These are phyloP conservation scores for Colletotrichum destructivum DNA, from an alignment of 2,329 filamentous ascomycete species.

Conservation along the genomic window DNA sequence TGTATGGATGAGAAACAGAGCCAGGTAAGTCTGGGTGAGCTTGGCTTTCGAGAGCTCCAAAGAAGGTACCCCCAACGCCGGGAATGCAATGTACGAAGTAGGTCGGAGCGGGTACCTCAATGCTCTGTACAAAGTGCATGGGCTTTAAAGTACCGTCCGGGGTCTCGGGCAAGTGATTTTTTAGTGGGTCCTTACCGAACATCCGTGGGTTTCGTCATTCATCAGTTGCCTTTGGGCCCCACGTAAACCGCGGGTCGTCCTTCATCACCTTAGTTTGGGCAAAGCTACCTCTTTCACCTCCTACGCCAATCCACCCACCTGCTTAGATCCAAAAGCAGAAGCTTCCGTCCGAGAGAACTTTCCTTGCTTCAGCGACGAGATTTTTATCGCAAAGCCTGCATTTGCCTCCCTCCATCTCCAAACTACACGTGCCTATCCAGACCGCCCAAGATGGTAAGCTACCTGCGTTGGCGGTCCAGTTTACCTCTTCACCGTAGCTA, in stretches of 20 bases:
- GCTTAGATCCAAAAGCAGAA: slow-evolving; percentile 6
- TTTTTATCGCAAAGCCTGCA: background rate
- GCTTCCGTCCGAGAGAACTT: slow-evolving; percentile 8
- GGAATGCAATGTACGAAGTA: slow-evolving; percentile 1
- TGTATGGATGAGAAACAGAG: slow-evolving; percentile 6
- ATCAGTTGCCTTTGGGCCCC: slow-evolving; percentile 44
- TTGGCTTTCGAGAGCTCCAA: slow-evolving; percentile 25
- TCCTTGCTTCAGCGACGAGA: background rate
- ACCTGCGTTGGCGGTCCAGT: background rate
- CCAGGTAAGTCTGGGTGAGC: slow-evolving; percentile 23
- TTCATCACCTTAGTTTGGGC: slow-evolving; percentile 10
- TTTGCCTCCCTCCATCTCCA: background rate
- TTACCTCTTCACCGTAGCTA: slow-evolving; percentile 19
- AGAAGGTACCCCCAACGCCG: slow-evolving; percentile 14
- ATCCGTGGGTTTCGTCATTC: slow-evolving; percentile 43
- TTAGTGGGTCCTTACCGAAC: slow-evolving; percentile 32
- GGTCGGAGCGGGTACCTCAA: slow-evolving; percentile 16
- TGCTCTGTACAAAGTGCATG: slow-evolving; percentile 24
- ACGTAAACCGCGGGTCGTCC: slow-evolving; percentile 31
- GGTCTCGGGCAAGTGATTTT: slow-evolving; percentile 23
- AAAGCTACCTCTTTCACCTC: slow-evolving; percentile 27
- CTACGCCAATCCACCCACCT: slow-evolving; percentile 5
- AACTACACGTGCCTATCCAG: background rate
- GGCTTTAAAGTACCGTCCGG: slow-evolving; percentile 29
- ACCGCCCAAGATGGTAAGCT: slow-evolving; percentile 45